A percentile compares a stretch with the other conserved stretches of the same genome.
These are phyloP conservation scores for Backusella psychrophila DNA, from an alignment of 192 early-diverging fungal species.

Conservation along the genomic window DNA sequence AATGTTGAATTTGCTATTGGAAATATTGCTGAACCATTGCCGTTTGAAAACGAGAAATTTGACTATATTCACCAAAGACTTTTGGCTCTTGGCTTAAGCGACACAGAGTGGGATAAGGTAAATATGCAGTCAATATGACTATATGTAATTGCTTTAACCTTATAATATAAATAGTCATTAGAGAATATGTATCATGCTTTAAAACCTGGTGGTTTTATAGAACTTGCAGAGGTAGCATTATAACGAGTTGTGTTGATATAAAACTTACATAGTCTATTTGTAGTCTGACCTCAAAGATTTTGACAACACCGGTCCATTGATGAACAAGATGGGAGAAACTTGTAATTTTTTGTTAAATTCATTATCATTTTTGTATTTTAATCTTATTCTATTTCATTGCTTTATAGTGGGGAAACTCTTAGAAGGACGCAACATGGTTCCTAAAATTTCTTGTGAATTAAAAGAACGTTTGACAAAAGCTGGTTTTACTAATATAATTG, in stretches of 20 bases:
- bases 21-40: constrained; percentile 23
- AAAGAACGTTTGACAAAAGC: background rate
- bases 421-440: background rate
- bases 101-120: constrained; percentile 13
- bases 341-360: background rate
- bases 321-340: background rate
- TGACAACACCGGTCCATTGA: background rate
- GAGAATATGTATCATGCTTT: constrained; percentile 22
- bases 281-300: constrained; percentile 1
- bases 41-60: constrained; percentile 17
- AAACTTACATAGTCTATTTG: background rate
- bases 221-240: constrained; percentile 23
- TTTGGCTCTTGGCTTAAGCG: background rate
- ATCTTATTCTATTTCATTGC: background rate
- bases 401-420: background rate
- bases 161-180: constrained; percentile 1
- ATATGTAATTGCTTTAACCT: background rate
- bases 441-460: background rate
- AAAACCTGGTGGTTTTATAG: constrained; percentile 35
- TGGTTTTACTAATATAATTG: background rate
- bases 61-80: constrained; percentile 19
- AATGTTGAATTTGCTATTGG: constrained; percentile 20
- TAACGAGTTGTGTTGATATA: background rate
- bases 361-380: background rate
- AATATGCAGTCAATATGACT: background rate